Percentiles rank a stretch among this genome's conserved stretches.
phyloP scores from a whole-genome alignment of 208 protist species.

The Leishmania major region DNA sequence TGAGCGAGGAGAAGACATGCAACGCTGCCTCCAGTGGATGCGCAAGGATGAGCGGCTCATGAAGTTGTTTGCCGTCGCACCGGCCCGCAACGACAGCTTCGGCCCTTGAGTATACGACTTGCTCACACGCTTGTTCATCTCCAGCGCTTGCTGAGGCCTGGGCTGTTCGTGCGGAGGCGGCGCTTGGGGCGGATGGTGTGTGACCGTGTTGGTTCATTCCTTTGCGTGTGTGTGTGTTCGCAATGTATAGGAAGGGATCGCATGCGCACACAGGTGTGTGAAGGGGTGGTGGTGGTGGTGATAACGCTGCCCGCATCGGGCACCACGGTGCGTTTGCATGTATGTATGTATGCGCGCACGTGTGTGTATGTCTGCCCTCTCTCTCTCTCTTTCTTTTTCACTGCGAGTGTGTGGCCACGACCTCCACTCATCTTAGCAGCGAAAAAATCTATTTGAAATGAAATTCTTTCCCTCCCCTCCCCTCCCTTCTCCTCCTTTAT shows the following conservation, averaged over 20 bases:
- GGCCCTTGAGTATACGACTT: background rate
- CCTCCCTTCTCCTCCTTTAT: background rate
- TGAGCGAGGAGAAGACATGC: slow-evolving; percentile 39
- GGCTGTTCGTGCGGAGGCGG: background rate
- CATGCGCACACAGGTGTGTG: background rate
- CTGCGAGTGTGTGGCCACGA: background rate
- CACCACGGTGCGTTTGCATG: background rate
- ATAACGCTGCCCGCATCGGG: no score
- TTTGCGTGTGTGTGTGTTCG: background rate
- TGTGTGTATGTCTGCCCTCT: background rate
- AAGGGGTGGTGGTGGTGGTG: background rate
- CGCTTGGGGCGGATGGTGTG: background rate
- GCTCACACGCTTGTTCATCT: background rate
- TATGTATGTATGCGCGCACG: background rate
- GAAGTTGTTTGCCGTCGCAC: slow-evolving; percentile 38
- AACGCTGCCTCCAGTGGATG: slow-evolving; percentile 62
- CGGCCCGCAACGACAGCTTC: slow-evolving; percentile 47
- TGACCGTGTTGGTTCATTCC: background rate
- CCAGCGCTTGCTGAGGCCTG: background rate
- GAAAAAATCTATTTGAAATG: background rate
- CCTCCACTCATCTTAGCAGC: background rate
- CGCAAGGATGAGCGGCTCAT: slow-evolving; percentile 26
- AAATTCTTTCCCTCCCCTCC: background rate
- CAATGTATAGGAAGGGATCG: no score
- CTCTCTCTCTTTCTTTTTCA: background rate